Evolutionary conservation across 208 protist genomes (phyloP).

Genomic region (Paratrypanosoma confusum): DNA sequence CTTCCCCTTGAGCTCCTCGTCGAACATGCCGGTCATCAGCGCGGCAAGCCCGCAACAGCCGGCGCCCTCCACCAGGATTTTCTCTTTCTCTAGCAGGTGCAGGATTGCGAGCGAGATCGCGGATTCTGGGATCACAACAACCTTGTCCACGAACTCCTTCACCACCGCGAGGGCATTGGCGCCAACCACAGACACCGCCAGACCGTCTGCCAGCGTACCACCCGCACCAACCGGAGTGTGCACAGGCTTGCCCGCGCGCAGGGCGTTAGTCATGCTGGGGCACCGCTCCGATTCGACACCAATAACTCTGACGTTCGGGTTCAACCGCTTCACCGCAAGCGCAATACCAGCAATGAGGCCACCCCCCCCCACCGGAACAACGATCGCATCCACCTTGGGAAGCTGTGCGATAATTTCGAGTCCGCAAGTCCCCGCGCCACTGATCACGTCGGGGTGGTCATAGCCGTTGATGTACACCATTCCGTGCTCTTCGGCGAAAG

Average conservation of each 20-base stretch:
- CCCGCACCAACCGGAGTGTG: constrained; percentile 24
- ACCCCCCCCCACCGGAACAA: constrained; percentile 83
- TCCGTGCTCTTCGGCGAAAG: constrained; percentile 22
- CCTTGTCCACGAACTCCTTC: constrained; percentile 58
- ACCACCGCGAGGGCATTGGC: constrained; percentile 57
- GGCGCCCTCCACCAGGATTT: constrained; percentile 82
- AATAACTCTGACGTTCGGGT: constrained; percentile 57
- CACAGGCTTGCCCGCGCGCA: constrained; percentile 45
- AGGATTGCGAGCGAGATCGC: constrained; percentile 76
- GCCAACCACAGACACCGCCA: constrained; percentile 78
- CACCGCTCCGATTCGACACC: constrained; percentile 77
- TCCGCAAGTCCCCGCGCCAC: constrained; percentile 77
- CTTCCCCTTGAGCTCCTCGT: constrained; percentile 39
- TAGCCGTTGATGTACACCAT: constrained; percentile 85
- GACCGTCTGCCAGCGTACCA: constrained; percentile 85
- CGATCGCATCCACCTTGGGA: constrained; percentile 66
- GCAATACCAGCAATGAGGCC: constrained; percentile 80
- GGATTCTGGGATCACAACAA: constrained; percentile 61
- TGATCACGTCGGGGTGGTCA: constrained; percentile 77
- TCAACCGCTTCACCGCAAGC: constrained; percentile 74
- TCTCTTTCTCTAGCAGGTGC: constrained; percentile 79
- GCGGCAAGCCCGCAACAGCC: constrained; percentile 69
- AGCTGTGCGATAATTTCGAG: constrained; percentile 85
- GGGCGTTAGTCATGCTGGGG: constrained; percentile 33
- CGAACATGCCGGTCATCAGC: constrained; percentile 44